Percentiles rank a stretch among this genome's conserved stretches.
These are phyloP conservation scores for Clonostachys solani DNA, from an alignment of 2,329 filamentous ascomycete genomes.

Conservation along the genomic window DNA sequence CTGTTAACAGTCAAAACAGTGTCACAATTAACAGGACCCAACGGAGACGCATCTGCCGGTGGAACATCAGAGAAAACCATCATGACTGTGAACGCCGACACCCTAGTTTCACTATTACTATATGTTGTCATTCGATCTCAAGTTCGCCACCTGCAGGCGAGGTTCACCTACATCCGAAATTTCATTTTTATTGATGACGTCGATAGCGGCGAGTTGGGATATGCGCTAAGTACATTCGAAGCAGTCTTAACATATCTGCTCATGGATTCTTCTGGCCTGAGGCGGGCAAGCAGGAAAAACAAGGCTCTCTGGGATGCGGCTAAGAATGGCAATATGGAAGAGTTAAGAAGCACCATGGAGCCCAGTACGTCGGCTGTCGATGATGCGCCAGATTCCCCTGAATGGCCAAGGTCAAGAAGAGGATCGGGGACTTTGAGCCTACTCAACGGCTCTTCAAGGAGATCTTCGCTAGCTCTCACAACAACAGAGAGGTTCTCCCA, in stretches of 20 bases:
- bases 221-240: slow-evolving; percentile 93
- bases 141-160: slow-evolving; percentile 80
- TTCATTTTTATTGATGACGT: slow-evolving; percentile 99
- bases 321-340: slow-evolving; percentile 69
- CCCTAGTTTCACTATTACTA: slow-evolving; percentile 84
- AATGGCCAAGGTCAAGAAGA: slow-evolving; percentile 32
- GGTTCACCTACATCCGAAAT: slow-evolving; percentile 90
- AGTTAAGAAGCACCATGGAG: slow-evolving; percentile 76
- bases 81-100: slow-evolving; percentile 75
- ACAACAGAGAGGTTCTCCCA: slow-evolving; percentile 47
- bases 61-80: slow-evolving; percentile 46
- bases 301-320: slow-evolving; percentile 83
- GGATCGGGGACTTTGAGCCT: slow-evolving; percentile 44
- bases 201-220: slow-evolving; percentile 92
- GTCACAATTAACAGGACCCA: slow-evolving; percentile 60
- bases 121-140: slow-evolving; percentile 91
- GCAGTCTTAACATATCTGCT: slow-evolving; percentile 87
- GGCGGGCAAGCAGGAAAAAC: slow-evolving; percentile 83
- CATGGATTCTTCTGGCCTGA: slow-evolving; percentile 74
- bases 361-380: slow-evolving; percentile 52
- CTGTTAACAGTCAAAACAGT: slow-evolving; percentile 79
- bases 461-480: slow-evolving; percentile 34
- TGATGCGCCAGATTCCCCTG: slow-evolving; percentile 31
- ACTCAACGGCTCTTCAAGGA: slow-evolving; percentile 36
- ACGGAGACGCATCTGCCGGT: slow-evolving; percentile 27